Base-by-base conservation (phyloP, 2,329 filamentous ascomycete species). In the Sporothrix luriei region DNA sequence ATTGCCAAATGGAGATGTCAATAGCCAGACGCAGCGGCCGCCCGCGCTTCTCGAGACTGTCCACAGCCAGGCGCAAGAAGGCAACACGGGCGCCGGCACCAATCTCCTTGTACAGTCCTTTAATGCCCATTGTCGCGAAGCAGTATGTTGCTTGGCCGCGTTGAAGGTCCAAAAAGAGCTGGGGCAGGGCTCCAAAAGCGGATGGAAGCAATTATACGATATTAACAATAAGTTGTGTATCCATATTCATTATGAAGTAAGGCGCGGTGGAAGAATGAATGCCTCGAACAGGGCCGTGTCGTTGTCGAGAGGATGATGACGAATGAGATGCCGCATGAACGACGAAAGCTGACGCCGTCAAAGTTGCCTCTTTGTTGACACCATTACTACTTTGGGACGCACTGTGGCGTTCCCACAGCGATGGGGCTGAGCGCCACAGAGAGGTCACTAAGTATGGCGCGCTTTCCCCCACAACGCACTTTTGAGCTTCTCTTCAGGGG, bases 1-100 rank as follows among this genome's bases (percentile, higher is more conserved):
- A 98, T 57, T 97, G 91, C 95, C 95, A 99, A 77, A 99, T 98
- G 2, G 93, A 93, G 74, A 97, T 91, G 77, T 99, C 95, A 73
- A 99, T 91, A 51, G 95, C 95, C 61, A 99, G 84, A 52, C 94
- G 90, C 52, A 98, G 83, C 0, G 94, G 94, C 1, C 90, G 86
- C 29, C 86, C 85, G 13, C 87, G 88, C 68, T 84, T 80, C 75
- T 93, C 87, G 73, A 96, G 87, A 74, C 92, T 90, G 62, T 93
- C 87, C 59, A 93, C 84, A 40, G 94, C 91, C 66, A 98, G 85
- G 76, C 92, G 96, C 46, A 91, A 88, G 11, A 99, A 84, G 21
- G 95, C 90, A 68, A 96, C 84, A 71, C 94, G 87, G 76, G 91
- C 85, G 68, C 93, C 93, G 10, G 89, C 82, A 52, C 94, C 94